Evolutionary conservation across 2,329 filamentous ascomycete genomes (phyloP).

Genomic region (Verticillium klebahnii): DNA sequence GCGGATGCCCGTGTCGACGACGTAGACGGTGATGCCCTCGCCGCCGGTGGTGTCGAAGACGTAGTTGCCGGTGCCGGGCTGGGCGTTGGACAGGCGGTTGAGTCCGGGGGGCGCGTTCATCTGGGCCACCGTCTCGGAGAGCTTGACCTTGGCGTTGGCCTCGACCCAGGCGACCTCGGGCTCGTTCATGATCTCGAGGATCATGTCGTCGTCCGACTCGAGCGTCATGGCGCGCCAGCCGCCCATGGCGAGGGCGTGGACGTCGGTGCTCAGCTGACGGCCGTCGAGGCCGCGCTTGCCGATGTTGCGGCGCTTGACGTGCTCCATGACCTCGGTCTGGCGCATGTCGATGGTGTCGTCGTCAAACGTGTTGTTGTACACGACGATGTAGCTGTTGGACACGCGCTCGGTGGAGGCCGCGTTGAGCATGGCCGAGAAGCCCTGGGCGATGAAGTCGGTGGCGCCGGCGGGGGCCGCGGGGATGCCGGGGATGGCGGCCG

Average conservation of each 20-base stretch:
- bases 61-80: conserved; percentile 31
- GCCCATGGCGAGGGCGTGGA: conserved; percentile 42
- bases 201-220: conserved; percentile 46
- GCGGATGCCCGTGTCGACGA: conserved; percentile 63
- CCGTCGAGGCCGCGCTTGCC: conserved; percentile 45
- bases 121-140: conserved; percentile 42
- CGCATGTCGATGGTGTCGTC: conserved; percentile 44
- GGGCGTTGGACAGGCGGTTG: conserved; percentile 44
- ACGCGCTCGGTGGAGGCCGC: conserved; percentile 42
- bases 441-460: conserved; percentile 19
- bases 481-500: conserved; percentile 14
- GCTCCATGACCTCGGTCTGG: conserved; percentile 39
- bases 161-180: conserved; percentile 49
- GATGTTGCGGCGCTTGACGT: conserved; percentile 54
- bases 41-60: conserved; percentile 49
- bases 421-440: conserved; percentile 35
- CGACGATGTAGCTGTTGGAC: conserved; percentile 58
- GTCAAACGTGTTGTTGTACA: conserved; percentile 53
- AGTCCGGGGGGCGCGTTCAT: conserved; percentile 49
- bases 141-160: conserved; percentile 44
- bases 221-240: conserved; percentile 49
- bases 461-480: conserved; percentile 15
- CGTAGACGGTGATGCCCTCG: conserved; percentile 53
- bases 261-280: conserved; percentile 39
- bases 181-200: conserved; percentile 42